A percentile compares a stretch with the other conserved stretches of the same genome.
Evolutionary conservation across 1,284 basidiomycete species (phyloP).

Genomic region (Leccinum griseonigrum): DNA sequence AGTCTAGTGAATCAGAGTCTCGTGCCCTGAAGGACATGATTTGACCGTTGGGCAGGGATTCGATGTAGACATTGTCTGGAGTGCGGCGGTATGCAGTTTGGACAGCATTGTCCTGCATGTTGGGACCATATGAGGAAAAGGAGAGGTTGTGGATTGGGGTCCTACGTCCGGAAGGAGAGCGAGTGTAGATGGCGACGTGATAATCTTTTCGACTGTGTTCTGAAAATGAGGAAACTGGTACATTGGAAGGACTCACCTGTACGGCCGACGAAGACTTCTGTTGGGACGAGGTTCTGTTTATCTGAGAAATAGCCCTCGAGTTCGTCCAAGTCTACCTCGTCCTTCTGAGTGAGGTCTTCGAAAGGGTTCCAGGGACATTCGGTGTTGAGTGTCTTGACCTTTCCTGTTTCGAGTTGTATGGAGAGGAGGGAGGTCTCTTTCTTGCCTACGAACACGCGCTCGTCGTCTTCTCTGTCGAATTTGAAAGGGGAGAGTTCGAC

Average conservation of each 20-base stretch:
- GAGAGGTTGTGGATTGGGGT: slow-evolving; percentile 69
- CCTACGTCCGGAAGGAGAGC: slow-evolving; percentile 34
- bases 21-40: slow-evolving; percentile 67
- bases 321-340: slow-evolving; percentile 64
- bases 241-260: slow-evolving; percentile 58
- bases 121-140: slow-evolving; percentile 83
- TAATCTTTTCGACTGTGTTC: slow-evolving; percentile 51
- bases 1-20: slow-evolving; percentile 22
- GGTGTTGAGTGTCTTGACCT: slow-evolving; percentile 73
- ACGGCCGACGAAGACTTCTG: slow-evolving; percentile 75
- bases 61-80: slow-evolving; percentile 74
- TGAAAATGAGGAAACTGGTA: slow-evolving; percentile 1
- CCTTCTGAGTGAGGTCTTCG: slow-evolving; percentile 46
- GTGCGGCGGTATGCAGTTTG: slow-evolving; percentile 70
- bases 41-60: slow-evolving; percentile 73
- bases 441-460: slow-evolving; percentile 77
- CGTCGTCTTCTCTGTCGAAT: slow-evolving; percentile 64
- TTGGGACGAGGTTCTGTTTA: slow-evolving; percentile 38
- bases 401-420: slow-evolving; percentile 81
- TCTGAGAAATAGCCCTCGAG: slow-evolving; percentile 55
- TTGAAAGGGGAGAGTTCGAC: slow-evolving; percentile 86
- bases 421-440: slow-evolving; percentile 82
- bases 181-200: slow-evolving; percentile 65
- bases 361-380: slow-evolving; percentile 76
- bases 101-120: slow-evolving; percentile 66